Percentiles rank a stretch among this genome's conserved stretches.
Evolutionary conservation across 129 eudicot genomes (phyloP).

Genomic region (Flaveria brownii): DNA sequence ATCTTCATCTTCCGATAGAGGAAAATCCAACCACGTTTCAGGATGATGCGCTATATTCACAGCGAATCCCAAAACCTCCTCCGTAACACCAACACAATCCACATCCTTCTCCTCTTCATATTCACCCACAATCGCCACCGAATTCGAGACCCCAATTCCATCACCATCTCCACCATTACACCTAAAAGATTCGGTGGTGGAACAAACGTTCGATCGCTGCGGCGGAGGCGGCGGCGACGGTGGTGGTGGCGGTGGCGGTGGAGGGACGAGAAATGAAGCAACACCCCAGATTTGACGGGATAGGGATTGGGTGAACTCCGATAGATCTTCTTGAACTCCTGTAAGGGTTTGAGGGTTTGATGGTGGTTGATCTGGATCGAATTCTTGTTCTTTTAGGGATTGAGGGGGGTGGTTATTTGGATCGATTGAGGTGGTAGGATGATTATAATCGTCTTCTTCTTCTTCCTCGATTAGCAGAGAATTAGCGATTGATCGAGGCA

Average conservation of each 20-base stretch:
- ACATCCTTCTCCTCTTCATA: conserved; percentile 7
- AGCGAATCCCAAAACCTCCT: conserved; percentile 75
- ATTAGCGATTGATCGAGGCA: conserved; percentile 71
- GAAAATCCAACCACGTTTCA: conserved; percentile 94
- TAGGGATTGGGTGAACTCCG: conserved; percentile 63
- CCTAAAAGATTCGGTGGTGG: too few species aligned
- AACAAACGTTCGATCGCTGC: conserved; percentile 22
- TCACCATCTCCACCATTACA: conserved; percentile 3
- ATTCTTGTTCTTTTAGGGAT: conserved; percentile 15
- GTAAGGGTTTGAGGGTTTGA: conserved; percentile 4
- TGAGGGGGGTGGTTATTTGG: not conserved
- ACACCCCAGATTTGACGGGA: conserved; percentile 81
- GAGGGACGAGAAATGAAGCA: conserved; percentile 80
- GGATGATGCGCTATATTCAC: conserved; percentile 84
- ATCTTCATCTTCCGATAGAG: conserved; percentile 71
- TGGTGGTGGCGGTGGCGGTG: conserved; percentile 67
- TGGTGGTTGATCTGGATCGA: not conserved
- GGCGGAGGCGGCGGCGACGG: conserved; percentile 34
- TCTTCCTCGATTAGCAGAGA: conserved; percentile 58
- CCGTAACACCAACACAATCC: conserved; percentile 61
- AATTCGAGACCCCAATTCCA: conserved; percentile 22
- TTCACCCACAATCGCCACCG: not conserved
- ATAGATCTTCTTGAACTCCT: conserved; percentile 63
- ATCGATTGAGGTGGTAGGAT: too few species aligned
- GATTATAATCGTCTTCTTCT: conserved; percentile 21